A percentile compares a stretch with the other conserved stretches of the same genome.
phyloP scores from a whole-genome alignment of 192 early-diverging fungal species.

The Endogone sp. region DNA sequence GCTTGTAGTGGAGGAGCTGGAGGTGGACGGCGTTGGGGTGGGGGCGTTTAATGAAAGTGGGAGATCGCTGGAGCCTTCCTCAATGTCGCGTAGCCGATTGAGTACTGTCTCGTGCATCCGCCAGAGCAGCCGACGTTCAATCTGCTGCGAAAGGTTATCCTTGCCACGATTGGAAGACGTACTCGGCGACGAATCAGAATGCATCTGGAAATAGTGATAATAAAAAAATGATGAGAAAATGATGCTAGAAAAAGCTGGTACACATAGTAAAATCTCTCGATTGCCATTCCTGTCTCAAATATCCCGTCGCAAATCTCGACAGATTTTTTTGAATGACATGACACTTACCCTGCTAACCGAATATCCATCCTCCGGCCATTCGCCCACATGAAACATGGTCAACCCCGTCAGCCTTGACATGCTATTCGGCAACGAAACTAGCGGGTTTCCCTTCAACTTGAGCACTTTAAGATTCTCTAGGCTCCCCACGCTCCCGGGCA shows the following conservation, averaged over 20 bases:
- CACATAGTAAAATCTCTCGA: no score
- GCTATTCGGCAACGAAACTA: not conserved
- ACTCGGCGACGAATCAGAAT: conserved; percentile 9
- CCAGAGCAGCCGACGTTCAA: conserved; percentile 37
- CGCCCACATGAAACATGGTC: conserved; percentile 32
- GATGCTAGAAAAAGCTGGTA: no score
- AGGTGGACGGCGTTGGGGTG: no score
- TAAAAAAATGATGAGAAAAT: not conserved
- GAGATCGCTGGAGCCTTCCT: not conserved
- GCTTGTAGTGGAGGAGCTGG: no score
- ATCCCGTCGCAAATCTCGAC: no score
- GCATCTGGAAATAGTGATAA: not conserved
- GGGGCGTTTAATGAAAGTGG: no score
- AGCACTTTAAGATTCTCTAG: not conserved
- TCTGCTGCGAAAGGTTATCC: conserved; percentile 33
- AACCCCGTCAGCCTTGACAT: not conserved
- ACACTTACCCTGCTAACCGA: conserved; percentile 29
- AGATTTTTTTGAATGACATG: no score
- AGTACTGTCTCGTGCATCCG: conserved; percentile 44
- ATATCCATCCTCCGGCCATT: conserved; percentile 41
- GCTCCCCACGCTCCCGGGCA: not conserved
- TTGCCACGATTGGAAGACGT: conserved; percentile 30
- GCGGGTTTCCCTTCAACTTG: not conserved
- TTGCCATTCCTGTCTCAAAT: no score
- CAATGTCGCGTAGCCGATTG: conserved; percentile 38